Percentiles rank a stretch among this genome's conserved stretches.
Evolutionary conservation across 257 asterid genomes (phyloP).

Genomic region (Euphrasia confusa): DNA sequence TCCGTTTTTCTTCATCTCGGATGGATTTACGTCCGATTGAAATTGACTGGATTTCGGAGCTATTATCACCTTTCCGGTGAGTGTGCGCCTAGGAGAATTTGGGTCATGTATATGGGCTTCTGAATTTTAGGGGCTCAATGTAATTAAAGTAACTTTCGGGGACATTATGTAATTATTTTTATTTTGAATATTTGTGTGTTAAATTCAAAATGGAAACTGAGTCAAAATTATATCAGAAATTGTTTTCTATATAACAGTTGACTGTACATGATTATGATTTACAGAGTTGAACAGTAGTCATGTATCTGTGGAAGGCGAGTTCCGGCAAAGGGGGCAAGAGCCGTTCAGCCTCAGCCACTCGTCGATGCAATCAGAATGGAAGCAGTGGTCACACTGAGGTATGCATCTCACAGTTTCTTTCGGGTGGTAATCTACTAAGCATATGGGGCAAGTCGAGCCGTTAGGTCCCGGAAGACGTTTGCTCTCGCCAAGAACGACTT

Average conservation of each 20-base stretch:
- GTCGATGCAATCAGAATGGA: conserved; percentile 79
- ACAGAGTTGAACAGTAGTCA: background rate
- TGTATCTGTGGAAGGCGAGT: conserved; percentile 42
- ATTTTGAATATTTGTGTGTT: too few species aligned
- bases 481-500: conserved; percentile 65
- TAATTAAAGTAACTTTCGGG: too few species aligned
- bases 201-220: too few species aligned
- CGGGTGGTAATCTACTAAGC: conserved; percentile 59
- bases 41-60: background rate
- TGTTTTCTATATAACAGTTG: too few species aligned
- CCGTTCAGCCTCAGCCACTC: conserved; percentile 66
- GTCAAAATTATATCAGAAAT: too few species aligned
- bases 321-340: conserved; percentile 74
- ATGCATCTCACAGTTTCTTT: conserved; percentile 57
- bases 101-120: too few species aligned
- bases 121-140: too few species aligned
- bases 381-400: conserved; percentile 73
- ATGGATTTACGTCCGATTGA: conserved; percentile 17
- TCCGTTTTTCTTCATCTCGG: conserved; percentile 45
- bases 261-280: too few species aligned
- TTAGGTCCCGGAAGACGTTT: conserved; percentile 59
- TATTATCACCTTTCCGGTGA: background rate
- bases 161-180: too few species aligned
- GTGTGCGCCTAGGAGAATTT: too few species aligned
- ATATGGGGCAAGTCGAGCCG: conserved; percentile 65